Conservation (phyloP, 208 protist genomes). For the Leptomonas pyrrhocoris region DNA sequence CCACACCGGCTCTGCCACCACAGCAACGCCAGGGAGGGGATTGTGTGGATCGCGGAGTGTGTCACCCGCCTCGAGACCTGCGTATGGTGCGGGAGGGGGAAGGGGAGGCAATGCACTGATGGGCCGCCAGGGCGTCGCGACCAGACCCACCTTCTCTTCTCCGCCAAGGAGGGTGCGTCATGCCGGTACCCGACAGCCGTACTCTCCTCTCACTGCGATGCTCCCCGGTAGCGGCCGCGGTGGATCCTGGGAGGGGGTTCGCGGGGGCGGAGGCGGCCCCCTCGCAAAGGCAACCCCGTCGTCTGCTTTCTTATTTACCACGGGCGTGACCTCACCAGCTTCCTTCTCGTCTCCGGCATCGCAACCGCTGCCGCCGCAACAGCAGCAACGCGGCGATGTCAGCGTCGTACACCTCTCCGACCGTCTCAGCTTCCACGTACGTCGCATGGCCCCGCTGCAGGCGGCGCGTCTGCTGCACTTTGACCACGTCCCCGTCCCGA, state of each 20-base stretch:
- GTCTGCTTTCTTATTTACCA: too few relatives aligned
- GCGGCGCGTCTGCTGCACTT: conserved; percentile 45
- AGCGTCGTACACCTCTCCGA: conserved; percentile 58
- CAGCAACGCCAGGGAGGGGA: not conserved
- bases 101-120: not conserved
- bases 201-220: conserved; percentile 14
- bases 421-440: conserved; percentile 57
- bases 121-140: not conserved
- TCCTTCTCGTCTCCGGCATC: not conserved
- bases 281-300: not conserved
- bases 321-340: not conserved
- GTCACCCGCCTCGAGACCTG: not conserved
- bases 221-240: conserved; percentile 4
- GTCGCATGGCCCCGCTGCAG: conserved; percentile 57
- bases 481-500: conserved; percentile 64
- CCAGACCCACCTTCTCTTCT: not conserved
- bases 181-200: conserved; percentile 1
- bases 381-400: conserved; percentile 26
- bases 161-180: not conserved
- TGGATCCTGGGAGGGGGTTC: not conserved
- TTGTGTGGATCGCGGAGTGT: not conserved
- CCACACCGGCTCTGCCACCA: not conserved
- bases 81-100: not conserved
- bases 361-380: too few relatives aligned
- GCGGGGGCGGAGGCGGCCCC: not conserved